phyloP scores from a whole-genome alignment of 2,329 filamentous ascomycete species.

The Sporothrix brunneoviolacea region DNA sequence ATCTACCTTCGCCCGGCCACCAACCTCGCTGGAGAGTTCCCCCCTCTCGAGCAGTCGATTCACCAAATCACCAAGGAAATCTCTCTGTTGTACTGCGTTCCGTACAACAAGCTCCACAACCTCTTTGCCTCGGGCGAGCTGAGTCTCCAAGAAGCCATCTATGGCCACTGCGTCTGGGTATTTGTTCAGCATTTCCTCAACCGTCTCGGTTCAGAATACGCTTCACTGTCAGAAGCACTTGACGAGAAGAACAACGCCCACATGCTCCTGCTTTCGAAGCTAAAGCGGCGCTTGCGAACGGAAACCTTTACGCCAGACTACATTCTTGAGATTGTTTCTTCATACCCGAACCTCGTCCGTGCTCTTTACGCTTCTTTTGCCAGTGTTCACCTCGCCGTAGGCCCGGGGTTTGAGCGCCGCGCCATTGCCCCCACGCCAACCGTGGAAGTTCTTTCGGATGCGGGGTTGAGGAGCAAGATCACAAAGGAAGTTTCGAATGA shows the following conservation, averaged over 20 bases:
- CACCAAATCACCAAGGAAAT: slow-evolving; percentile 99
- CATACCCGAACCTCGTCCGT: slow-evolving; percentile 80
- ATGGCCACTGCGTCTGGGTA: slow-evolving; percentile 95
- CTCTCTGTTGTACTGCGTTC: slow-evolving; percentile 93
- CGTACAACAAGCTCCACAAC: slow-evolving; percentile 90
- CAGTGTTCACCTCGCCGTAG: slow-evolving; percentile 64
- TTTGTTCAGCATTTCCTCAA: slow-evolving; percentile 98
- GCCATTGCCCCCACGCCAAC: slow-evolving; percentile 49
- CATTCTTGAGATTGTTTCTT: slow-evolving; percentile 92
- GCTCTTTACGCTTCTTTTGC: slow-evolving; percentile 89
- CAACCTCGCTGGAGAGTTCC: slow-evolving; percentile 47
- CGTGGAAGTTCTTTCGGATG: slow-evolving; percentile 67
- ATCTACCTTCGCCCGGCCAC: slow-evolving; percentile 77
- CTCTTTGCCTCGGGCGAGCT: slow-evolving; percentile 81
- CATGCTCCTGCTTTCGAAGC: slow-evolving; percentile 79
- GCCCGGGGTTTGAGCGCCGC: slow-evolving; percentile 43
- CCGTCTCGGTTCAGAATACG: slow-evolving; percentile 86
- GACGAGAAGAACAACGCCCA: slow-evolving; percentile 77
- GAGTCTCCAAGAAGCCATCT: slow-evolving; percentile 93
- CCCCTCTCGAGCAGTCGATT: slow-evolving; percentile 87
- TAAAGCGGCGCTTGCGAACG: slow-evolving; percentile 89
- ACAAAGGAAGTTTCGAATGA: slow-evolving; percentile 78
- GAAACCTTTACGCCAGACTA: slow-evolving; percentile 98
- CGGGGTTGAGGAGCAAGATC: slow-evolving; percentile 68
- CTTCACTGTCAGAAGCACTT: slow-evolving; percentile 73